These are phyloP conservation scores for Myriosclerotinia duriaeana DNA, from an alignment of 2,329 filamentous ascomycete genomes.

Conservation along the genomic window DNA sequence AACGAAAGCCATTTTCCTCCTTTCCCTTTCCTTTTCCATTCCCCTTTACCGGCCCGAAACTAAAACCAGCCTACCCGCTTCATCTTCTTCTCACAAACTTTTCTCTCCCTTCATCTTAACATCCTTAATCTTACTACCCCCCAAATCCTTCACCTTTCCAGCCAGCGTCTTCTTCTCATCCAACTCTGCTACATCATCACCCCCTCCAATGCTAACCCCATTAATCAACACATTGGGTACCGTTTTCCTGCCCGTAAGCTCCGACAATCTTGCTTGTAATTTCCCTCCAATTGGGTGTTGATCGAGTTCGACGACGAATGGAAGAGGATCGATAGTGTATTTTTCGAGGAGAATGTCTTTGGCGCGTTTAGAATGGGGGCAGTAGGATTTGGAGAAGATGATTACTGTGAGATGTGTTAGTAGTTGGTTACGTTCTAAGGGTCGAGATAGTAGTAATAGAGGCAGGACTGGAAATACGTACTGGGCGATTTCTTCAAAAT, in stretches of 20 bases:
- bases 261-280: slow-evolving; percentile 69
- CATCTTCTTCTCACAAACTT: not conserved
- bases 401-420: slow-evolving; percentile 61
- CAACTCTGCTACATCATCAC: slow-evolving; percentile 78
- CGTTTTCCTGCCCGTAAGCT: slow-evolving; percentile 76
- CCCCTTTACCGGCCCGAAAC: not conserved
- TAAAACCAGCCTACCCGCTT: not conserved
- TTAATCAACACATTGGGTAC: slow-evolving; percentile 92
- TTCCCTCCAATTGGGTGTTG: slow-evolving; percentile 69
- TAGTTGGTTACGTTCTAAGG: slow-evolving; percentile 2
- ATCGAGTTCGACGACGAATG: slow-evolving; percentile 89
- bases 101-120: not conserved
- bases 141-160: slow-evolving; percentile 70
- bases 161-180: slow-evolving; percentile 66
- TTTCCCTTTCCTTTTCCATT: not conserved
- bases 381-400: slow-evolving; percentile 95
- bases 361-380: slow-evolving; percentile 79
- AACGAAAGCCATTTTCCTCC: not conserved
- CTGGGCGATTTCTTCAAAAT: slow-evolving; percentile 85
- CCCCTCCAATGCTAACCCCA: slow-evolving; percentile 84
- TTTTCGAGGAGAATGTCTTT: slow-evolving; percentile 81
- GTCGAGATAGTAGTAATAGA: not conserved
- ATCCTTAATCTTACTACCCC: slow-evolving; percentile 57
- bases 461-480: slow-evolving; percentile 46
- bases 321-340: slow-evolving; percentile 78